A percentile compares a stretch with the other conserved stretches of the same genome.
These are phyloP conservation scores for Avena sativa DNA, from an alignment of 176 grass and related monocot genomes.

Conservation along the genomic window DNA sequence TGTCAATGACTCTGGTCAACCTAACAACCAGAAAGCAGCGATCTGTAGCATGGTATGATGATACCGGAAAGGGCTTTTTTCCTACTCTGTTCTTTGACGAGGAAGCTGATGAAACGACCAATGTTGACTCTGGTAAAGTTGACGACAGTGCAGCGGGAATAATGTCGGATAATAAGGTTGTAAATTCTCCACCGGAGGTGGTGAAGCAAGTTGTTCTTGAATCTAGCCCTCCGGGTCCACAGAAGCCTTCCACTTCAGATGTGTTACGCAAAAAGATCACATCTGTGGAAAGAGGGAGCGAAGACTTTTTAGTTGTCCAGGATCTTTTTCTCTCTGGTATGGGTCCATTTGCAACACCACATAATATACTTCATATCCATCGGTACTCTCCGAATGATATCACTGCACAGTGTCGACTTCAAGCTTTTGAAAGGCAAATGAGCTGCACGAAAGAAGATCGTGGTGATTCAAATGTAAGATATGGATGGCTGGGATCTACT, in stretches of 20 bases:
- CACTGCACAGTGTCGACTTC: slow-evolving; percentile 56
- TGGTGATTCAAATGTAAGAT: slow-evolving; percentile 64
- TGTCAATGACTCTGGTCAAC: slow-evolving; percentile 73
- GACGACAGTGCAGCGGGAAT: slow-evolving; percentile 38
- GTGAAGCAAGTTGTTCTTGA: slow-evolving; percentile 70
- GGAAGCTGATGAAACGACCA: slow-evolving; percentile 28
- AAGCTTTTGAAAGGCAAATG: slow-evolving; percentile 84
- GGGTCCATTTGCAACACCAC: slow-evolving; percentile 59
- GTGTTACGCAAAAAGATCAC: slow-evolving; percentile 70
- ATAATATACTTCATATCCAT: slow-evolving; percentile 73
- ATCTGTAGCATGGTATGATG: slow-evolving; percentile 79
- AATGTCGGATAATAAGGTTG: slow-evolving; percentile 46
- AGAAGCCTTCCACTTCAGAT: slow-evolving; percentile 49
- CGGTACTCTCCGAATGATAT: slow-evolving; percentile 72
- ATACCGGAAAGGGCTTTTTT: slow-evolving; percentile 61
- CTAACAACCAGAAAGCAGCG: slow-evolving; percentile 59
- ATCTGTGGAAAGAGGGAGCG: slow-evolving; percentile 61
- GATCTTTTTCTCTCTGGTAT: slow-evolving; percentile 78
- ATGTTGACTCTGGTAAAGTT: slow-evolving; percentile 28
- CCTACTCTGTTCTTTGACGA: slow-evolving; percentile 69
- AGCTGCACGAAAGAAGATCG: slow-evolving; percentile 54
- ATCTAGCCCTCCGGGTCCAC: slow-evolving; percentile 46
- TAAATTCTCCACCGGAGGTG: slow-evolving; percentile 56
- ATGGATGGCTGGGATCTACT: slow-evolving; percentile 81
- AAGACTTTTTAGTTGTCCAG: slow-evolving; percentile 60